Base-by-base conservation (phyloP, 176 grass and related monocot species). In the Musa troglodytarum region DNA sequence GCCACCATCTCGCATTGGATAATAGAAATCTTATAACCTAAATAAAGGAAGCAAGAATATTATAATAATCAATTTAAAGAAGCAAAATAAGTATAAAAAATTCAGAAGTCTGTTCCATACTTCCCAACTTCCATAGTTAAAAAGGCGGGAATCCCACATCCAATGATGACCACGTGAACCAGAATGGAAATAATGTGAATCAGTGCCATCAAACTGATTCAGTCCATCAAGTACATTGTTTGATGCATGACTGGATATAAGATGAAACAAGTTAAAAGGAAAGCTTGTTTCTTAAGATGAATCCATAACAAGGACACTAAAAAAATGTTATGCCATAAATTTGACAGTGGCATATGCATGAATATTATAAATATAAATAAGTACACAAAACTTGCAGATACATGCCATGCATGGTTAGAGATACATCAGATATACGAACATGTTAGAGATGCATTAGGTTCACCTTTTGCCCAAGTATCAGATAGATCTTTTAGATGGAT, bases 1-100 rank as follows among this genome's bases (percentile, higher is more conserved):
- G 82, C 92, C 92, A 96, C 92, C 92, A 96, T 85, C 92, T 96
- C 76, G 89, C 92, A 78, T 96, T 96, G 55, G 92, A 96, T 67
- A 96, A 82, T 74, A 96, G 77, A 83, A 85, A 96, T 74, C 92
- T 89, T 76, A 96, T 10, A 61, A 96, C 92, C 92, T 96, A 49
- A 13, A 11, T 63, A 75, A 49, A 57, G 29, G 59, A 78, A 69
- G 65, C 77, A 8, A 71, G 86, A 49, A 69, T 23, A 63, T 73
- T 10, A 22, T 70, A 67, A 65, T 14, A 20, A 17, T 85, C 1
- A 85, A 70, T 20, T 14, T 16, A 52, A 50, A 25, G 7, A 55
- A 75, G 34, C 34, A 14, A 26, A 82, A 50, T 12, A 20, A n/a
- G 34, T 70, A 69, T 50, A 20, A 17, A 85, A 43, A 43, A 54